Conservation (phyloP, 2,329 filamentous ascomycete species). For the Geosmithia putterillii region DNA sequence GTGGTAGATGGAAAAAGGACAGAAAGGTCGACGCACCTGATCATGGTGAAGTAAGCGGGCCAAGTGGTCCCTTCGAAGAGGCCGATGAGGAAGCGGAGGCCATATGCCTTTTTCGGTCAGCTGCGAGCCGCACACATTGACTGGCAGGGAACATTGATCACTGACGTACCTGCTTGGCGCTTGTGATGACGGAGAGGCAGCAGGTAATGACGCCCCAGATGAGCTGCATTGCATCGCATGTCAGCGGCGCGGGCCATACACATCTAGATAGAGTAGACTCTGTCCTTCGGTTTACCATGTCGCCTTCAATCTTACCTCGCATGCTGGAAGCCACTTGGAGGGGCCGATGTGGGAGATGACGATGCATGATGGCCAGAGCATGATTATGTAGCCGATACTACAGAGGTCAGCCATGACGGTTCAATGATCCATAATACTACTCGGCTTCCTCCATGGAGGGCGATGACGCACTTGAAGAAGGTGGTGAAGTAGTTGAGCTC, state of each 20-base stretch:
- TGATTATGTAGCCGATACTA: neutral
- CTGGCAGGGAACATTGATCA: too few species aligned
- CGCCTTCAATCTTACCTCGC: neutral
- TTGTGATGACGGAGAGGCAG: neutral
- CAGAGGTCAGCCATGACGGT: too few species aligned
- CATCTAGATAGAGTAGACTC: too few species aligned
- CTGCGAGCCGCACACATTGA: too few species aligned
- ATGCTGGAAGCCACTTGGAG: neutral
- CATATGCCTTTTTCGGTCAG: too few species aligned
- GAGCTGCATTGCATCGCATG: neutral
- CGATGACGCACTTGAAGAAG: constrained; percentile 29
- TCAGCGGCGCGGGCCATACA: too few species aligned
- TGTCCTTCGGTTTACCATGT: too few species aligned
- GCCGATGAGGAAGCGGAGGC: neutral
- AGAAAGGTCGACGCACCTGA: neutral
- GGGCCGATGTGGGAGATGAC: neutral
- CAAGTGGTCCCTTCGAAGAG: neutral
- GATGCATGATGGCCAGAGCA: neutral
- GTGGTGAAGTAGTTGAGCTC: constrained; percentile 32
- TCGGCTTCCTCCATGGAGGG: too few species aligned
- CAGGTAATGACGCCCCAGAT: neutral
- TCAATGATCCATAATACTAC: too few species aligned
- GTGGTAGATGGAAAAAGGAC: too few species aligned
- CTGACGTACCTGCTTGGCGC: neutral
- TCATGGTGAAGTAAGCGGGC: neutral